Conservation (phyloP, 768 basidiomycete genomes). For the Amanita pallidorosea region DNA sequence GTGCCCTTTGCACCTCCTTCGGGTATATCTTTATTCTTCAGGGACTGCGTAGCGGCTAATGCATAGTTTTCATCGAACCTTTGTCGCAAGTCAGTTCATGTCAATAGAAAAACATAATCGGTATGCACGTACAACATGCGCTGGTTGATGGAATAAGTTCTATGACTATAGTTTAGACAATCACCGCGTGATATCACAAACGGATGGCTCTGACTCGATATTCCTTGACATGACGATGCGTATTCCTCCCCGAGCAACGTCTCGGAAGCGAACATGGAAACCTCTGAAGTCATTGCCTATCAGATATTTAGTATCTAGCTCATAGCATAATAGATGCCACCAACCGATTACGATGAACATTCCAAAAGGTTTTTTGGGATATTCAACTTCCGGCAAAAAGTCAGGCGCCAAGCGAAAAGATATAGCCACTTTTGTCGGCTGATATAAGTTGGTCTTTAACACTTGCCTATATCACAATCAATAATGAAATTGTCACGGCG, state of each 20-base stretch:
- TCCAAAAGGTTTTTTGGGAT: constrained; percentile 89
- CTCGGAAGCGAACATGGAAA: constrained; percentile 92
- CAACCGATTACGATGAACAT: constrained; percentile 87
- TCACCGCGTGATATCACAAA: not conserved
- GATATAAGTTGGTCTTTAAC: constrained; percentile 97
- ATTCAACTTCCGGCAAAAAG: constrained; percentile 92
- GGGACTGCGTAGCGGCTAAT: constrained; percentile 84
- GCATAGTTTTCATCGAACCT: constrained; percentile 95
- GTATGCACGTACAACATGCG: constrained; percentile 50
- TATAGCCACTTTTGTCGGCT: constrained; percentile 94
- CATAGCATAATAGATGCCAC: constrained; percentile 11
- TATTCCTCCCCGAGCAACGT: constrained; percentile 96
- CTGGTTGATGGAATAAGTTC: constrained; percentile 95
- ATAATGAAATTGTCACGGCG: not conserved
- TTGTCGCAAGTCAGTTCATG: not conserved
- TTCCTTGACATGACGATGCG: constrained; percentile 91
- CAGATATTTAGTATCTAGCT: not conserved
- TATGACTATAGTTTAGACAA: constrained; percentile 14
- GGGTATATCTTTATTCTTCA: constrained; percentile 98
- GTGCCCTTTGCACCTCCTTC: constrained; percentile 97
- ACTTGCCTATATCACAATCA: constrained; percentile 45
- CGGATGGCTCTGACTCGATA: constrained; percentile 51
- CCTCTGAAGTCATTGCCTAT: constrained; percentile 77
- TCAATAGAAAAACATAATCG: not conserved
- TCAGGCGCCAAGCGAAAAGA: constrained; percentile 91